Percentiles rank a stretch among this genome's conserved stretches.
Evolutionary conservation across 1,284 basidiomycete genomes (phyloP).

Genomic region (Fistulina hepatica): DNA sequence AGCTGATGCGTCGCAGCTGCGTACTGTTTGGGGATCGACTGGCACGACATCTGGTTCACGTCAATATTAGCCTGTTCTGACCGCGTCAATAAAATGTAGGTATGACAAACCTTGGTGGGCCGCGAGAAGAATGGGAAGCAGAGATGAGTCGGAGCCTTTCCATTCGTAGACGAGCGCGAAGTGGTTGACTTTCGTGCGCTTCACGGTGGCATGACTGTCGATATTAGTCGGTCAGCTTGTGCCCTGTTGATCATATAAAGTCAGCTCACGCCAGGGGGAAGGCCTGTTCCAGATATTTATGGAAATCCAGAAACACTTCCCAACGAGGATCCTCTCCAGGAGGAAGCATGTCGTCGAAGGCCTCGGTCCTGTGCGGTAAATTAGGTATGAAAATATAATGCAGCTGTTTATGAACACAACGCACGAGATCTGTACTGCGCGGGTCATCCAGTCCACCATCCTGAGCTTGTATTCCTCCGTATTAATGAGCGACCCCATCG

Average conservation of each 20-base stretch:
- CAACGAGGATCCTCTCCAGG: constrained; percentile 22
- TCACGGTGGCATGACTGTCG: constrained; percentile 28
- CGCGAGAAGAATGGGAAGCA: constrained; percentile 47
- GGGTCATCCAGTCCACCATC: constrained; percentile 9
- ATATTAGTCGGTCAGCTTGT: not conserved
- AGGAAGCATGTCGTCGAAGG: constrained; percentile 16
- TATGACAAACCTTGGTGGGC: constrained; percentile 41
- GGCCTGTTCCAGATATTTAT: constrained; percentile 17
- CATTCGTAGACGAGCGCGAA: constrained; percentile 48
- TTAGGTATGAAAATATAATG: not conserved
- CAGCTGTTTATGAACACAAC: not conserved
- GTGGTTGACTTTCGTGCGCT: constrained; percentile 33
- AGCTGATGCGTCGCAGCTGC: not conserved
- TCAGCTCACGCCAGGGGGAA: constrained; percentile 26
- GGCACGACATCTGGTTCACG: constrained; percentile 6
- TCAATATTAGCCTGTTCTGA: not conserved
- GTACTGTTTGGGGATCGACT: constrained; percentile 4
- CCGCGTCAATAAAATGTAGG: not conserved
- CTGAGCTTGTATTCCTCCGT: constrained; percentile 10
- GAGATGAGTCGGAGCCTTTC: constrained; percentile 35
- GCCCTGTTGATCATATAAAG: not conserved
- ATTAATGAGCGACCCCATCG: no score
- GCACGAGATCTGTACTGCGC: constrained; percentile 10
- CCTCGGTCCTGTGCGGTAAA: constrained; percentile 7
- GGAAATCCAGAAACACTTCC: constrained; percentile 18